Percentiles rank a stretch among this genome's conserved stretches.
Conservation (phyloP, 139 green algal species). For the Chlamydomonas incerta region DNA sequence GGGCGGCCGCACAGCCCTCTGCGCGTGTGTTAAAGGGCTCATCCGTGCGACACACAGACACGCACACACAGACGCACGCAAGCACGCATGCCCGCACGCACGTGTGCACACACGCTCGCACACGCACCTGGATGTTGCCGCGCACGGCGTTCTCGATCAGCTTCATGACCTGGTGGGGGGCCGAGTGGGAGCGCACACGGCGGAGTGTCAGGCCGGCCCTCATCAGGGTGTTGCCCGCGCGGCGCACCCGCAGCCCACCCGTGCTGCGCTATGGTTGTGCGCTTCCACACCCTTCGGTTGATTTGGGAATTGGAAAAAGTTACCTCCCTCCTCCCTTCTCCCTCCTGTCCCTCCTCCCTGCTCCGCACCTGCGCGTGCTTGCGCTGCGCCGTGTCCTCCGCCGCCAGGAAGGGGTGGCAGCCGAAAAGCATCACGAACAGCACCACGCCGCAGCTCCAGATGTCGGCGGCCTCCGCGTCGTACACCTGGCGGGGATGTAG, state of each 20-base stretch:
- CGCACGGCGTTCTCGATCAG: constrained; percentile 44
- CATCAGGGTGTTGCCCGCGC: no score
- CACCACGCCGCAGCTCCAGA: constrained; percentile 71
- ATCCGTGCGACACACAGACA: no score
- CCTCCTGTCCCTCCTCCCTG: no score
- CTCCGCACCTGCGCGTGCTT: constrained; percentile 16
- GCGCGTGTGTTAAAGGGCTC: no score
- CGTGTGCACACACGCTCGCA: background rate
- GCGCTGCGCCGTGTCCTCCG: constrained; percentile 15
- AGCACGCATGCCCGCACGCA: background rate
- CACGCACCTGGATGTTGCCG: constrained; percentile 31
- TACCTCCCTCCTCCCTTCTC: no score
- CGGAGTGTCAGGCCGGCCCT: no score
- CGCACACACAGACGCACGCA: no score
- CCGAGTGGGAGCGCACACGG: background rate
- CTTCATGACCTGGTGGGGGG: constrained; percentile 41
- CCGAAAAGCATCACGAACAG: constrained; percentile 71
- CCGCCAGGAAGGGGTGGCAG: constrained; percentile 32
- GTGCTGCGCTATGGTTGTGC: no score
- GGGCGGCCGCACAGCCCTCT: no score
- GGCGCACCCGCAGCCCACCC: no score
- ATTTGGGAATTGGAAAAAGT: no score
- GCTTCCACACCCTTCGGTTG: no score
- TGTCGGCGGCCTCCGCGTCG: constrained; percentile 60
- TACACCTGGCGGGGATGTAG: constrained; percentile 43